A percentile compares a stretch with the other conserved stretches of the same genome.
Conservation (phyloP, 371 early-diverging fungal genomes). For the Apophysomyces ossiformis region DNA sequence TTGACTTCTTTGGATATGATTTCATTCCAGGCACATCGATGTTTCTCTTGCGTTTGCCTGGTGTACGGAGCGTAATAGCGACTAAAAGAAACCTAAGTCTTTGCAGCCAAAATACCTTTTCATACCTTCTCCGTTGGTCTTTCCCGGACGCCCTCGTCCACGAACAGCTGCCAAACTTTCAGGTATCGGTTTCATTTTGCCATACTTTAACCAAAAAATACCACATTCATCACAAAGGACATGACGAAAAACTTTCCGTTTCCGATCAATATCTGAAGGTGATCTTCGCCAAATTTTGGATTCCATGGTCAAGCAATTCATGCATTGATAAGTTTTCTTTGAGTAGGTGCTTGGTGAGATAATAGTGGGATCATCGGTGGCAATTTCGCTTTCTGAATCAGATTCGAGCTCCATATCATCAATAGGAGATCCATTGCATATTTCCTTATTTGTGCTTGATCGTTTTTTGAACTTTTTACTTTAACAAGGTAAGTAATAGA, state of each 20-base stretch:
- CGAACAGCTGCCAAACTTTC: conserved; percentile 12
- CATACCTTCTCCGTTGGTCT: conserved; percentile 8
- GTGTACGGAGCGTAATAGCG: conserved; percentile 1
- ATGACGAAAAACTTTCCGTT: conserved; percentile 44
- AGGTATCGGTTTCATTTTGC: conserved; percentile 46
- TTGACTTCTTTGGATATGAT: conserved; percentile 9
- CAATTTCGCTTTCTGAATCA: conserved; percentile 29
- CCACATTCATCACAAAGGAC: conserved; percentile 79
- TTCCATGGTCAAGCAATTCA: conserved; percentile 59
- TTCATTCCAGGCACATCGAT: conserved; percentile 3
- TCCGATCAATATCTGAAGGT: conserved; percentile 56
- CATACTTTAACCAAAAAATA: conserved; percentile 78
- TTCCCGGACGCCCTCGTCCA: conserved; percentile 14
- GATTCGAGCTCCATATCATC: conserved; percentile 3
- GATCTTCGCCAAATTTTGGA: conserved; percentile 58
- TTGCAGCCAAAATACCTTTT: background rate
- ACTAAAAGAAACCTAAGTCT: background rate
- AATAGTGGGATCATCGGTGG: conserved; percentile 44
- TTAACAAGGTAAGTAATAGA: background rate
- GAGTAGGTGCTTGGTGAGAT: conserved; percentile 27
- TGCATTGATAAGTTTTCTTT: conserved; percentile 48
- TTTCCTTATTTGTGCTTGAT: background rate
- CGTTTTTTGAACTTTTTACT: conserved; percentile 55
- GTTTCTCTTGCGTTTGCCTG: conserved; percentile 22
- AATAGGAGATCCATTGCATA: background rate